These are phyloP conservation scores for Madurella mycetomatis DNA, from an alignment of 2,329 filamentous ascomycete species.

Conservation along the genomic window DNA sequence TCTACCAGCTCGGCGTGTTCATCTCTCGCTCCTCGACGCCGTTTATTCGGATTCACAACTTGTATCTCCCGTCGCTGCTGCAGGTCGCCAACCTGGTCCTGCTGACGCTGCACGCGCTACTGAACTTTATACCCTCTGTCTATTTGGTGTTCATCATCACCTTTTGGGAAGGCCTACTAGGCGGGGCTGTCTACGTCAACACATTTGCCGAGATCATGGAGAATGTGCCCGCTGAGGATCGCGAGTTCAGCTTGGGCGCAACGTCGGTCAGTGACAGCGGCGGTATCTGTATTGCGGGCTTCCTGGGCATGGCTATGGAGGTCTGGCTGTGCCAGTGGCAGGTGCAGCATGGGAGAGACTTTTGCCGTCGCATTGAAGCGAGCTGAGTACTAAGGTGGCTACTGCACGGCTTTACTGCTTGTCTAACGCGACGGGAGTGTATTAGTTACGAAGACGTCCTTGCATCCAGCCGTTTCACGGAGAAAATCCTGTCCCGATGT, in stretches of 20 bases:
- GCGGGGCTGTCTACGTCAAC: slow-evolving; percentile 90
- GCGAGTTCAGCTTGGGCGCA: slow-evolving; percentile 87
- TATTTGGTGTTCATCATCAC: slow-evolving; percentile 81
- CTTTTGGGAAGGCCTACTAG: slow-evolving; percentile 92
- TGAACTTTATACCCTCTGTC: slow-evolving; percentile 76
- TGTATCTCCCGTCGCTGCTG: slow-evolving; percentile 78
- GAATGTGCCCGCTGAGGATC: slow-evolving; percentile 67
- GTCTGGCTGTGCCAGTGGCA: slow-evolving; percentile 79
- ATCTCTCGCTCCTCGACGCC: slow-evolving; percentile 88
- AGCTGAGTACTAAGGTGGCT: slow-evolving; percentile 26
- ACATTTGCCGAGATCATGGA: slow-evolving; percentile 95
- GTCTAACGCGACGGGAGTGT: too few relatives aligned
- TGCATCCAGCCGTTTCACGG: too few relatives aligned
- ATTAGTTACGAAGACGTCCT: too few relatives aligned
- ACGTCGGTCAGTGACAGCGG: slow-evolving; percentile 89
- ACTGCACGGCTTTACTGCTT: too few relatives aligned
- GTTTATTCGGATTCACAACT: slow-evolving; percentile 72
- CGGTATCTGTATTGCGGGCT: slow-evolving; percentile 83
- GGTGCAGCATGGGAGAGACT: slow-evolving; percentile 71
- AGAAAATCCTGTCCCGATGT: too few relatives aligned
- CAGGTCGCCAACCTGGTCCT: slow-evolving; percentile 74
- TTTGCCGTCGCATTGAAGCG: slow-evolving; percentile 56
- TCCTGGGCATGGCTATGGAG: slow-evolving; percentile 79
- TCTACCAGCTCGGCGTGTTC: slow-evolving; percentile 95
- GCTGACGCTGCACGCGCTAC: slow-evolving; percentile 71